A percentile compares a stretch with the other conserved stretches of the same genome.
phyloP scores from a whole-genome alignment of 495 filamentous ascomycete species.

The Hypoxylon fuscum region DNA sequence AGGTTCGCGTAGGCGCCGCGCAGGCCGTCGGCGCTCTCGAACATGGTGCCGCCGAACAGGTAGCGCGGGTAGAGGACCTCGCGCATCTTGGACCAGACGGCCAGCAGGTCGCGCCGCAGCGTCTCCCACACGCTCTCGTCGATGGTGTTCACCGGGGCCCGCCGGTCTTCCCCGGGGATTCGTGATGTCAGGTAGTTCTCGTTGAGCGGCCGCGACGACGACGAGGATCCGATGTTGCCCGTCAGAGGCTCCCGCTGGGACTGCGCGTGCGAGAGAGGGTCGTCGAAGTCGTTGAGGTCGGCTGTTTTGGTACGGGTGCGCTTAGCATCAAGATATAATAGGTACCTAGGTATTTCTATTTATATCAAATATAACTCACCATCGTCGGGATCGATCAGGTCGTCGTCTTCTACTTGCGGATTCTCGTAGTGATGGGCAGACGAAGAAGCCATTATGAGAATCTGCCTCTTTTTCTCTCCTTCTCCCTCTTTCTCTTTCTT shows the following conservation, averaged over 20 bases:
- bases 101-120: constrained; percentile 85
- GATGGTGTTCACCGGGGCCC: constrained; percentile 90
- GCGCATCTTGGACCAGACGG: constrained; percentile 96
- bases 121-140: constrained; percentile 98
- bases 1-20: constrained; percentile 63
- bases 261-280: constrained; percentile 71
- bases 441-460: constrained; percentile 45
- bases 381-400: constrained; percentile 94
- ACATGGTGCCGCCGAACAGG: constrained; percentile 81
- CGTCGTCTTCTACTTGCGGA: constrained; percentile 82
- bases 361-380: constrained; percentile 59
- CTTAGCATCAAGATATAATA: too few relatives aligned
- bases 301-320: constrained; percentile 54
- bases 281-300: constrained; percentile 89
- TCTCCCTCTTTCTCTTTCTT: too few relatives aligned
- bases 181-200: constrained; percentile 82
- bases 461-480: background rate
- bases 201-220: constrained; percentile 58
- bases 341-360: background rate
- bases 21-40: constrained; percentile 63
- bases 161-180: constrained; percentile 94
- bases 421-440: constrained; percentile 67
- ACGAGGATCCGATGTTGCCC: constrained; percentile 73
- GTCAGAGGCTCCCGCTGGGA: constrained; percentile 80
- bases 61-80: constrained; percentile 98